Percentiles rank a stretch among this genome's conserved stretches.
phyloP scores from a whole-genome alignment of 305 asterid genomes.

The Fraxinus latifolia region DNA sequence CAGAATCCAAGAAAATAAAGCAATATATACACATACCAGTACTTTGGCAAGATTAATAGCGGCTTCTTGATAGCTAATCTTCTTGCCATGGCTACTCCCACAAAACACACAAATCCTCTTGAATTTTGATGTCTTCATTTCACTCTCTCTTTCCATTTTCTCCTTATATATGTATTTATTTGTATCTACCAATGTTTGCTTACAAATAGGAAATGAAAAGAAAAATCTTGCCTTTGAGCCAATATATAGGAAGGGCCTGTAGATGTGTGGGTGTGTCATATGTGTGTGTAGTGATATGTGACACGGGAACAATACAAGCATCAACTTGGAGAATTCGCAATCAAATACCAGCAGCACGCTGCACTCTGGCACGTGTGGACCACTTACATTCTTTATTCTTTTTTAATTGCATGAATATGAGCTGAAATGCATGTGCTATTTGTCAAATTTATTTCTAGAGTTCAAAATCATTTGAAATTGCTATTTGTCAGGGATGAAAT shows the following conservation, averaged over 20 bases:
- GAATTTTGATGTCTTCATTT: conserved; percentile 60
- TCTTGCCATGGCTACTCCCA: conserved; percentile 97
- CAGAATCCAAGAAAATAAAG: not conserved
- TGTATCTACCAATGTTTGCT: conserved; percentile 22
- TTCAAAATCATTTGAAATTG: not conserved
- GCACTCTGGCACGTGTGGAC: conserved; percentile 45
- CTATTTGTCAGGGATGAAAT: not conserved
- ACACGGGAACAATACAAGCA: conserved; percentile 14
- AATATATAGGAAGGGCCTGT: not conserved
- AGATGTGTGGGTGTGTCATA: not conserved
- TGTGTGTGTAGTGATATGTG: not conserved
- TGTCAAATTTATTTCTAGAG: not conserved
- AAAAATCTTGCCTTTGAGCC: conserved; percentile 29
- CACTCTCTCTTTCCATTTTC: conserved; percentile 56
- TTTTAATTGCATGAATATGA: not conserved
- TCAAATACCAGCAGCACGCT: conserved; percentile 19
- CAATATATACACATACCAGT: conserved; percentile 44
- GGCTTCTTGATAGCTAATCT: conserved; percentile 83
- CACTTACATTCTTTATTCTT: conserved; percentile 16
- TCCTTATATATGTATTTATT: conserved; percentile 15
- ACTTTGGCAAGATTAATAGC: conserved; percentile 80
- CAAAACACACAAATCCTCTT: conserved; percentile 91
- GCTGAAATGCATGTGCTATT: not conserved
- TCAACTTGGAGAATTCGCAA: not conserved
- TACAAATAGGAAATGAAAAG: conserved; percentile 24